Evolutionary conservation across 108 stramenopile species (phyloP).

Genomic region (Seminavis robusta): DNA sequence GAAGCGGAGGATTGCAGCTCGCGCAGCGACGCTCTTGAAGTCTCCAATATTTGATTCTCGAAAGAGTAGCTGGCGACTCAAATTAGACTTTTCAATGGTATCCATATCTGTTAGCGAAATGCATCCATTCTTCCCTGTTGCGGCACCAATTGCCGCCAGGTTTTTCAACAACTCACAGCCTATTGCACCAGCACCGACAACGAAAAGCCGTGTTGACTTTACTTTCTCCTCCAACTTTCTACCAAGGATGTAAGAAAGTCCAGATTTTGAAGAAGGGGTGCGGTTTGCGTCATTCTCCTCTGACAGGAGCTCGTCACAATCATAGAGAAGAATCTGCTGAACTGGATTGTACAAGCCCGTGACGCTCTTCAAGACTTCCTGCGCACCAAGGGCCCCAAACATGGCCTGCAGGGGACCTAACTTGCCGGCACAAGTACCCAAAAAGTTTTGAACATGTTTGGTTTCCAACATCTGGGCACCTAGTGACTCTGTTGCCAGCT

Average conservation of each 20-base stretch:
- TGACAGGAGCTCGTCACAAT: slow-evolving; percentile 81
- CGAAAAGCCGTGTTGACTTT: slow-evolving; percentile 68
- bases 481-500: slow-evolving; percentile 5
- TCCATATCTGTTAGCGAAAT: slow-evolving; percentile 96
- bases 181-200: slow-evolving; percentile 98
- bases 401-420: slow-evolving; percentile 76
- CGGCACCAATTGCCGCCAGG: slow-evolving; percentile 89
- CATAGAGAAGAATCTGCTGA: slow-evolving; percentile 81
- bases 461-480: background rate
- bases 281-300: slow-evolving; percentile 3
- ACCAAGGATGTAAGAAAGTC: slow-evolving; percentile 62
- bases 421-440: slow-evolving; percentile 59
- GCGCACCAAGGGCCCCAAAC: slow-evolving; percentile 78
- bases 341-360: slow-evolving; percentile 84
- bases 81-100: slow-evolving; percentile 98
- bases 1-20: slow-evolving; percentile 56
- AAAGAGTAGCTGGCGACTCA: slow-evolving; percentile 96
- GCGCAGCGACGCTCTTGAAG: slow-evolving; percentile 83
- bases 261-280: background rate
- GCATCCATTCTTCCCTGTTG: slow-evolving; percentile 45
- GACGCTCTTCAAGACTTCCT: slow-evolving; percentile 83
- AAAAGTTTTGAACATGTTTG: slow-evolving; percentile 23
- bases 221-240: slow-evolving; percentile 30
- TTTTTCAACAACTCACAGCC: slow-evolving; percentile 98
- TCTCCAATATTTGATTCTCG: slow-evolving; percentile 82